Evolutionary conservation across 2,329 filamentous ascomycete genomes (phyloP).

Genomic region (Aspergillus ochraceus): DNA sequence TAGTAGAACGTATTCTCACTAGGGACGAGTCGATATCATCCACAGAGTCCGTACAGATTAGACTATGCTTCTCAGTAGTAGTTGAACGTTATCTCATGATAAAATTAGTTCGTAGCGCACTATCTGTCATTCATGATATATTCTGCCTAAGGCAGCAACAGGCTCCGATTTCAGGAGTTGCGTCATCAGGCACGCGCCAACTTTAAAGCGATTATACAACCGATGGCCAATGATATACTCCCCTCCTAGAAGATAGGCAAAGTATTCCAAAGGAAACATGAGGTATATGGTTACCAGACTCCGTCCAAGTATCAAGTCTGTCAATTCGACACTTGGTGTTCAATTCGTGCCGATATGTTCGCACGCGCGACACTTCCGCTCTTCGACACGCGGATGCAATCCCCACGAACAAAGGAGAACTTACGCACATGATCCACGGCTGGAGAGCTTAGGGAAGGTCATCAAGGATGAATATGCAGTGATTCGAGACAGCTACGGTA

Average conservation of each 20-base stretch:
- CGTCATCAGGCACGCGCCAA: slow-evolving; percentile 6
- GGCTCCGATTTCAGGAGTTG: background rate
- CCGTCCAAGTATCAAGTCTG: background rate
- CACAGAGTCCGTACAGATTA: no score
- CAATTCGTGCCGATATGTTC: background rate
- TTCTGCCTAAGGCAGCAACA: slow-evolving; percentile 9
- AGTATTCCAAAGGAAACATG: slow-evolving; percentile 18
- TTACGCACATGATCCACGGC: slow-evolving; percentile 46
- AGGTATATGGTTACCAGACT: slow-evolving; percentile 12
- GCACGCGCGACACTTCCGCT: slow-evolving; percentile 18
- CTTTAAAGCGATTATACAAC: background rate
- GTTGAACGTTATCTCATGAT: no score
- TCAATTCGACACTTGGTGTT: background rate
- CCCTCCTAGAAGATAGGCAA: background rate
- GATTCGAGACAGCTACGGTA: slow-evolving; percentile 59
- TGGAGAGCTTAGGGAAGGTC: slow-evolving; percentile 52
- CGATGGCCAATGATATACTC: background rate
- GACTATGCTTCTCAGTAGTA: no score
- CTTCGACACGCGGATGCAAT: slow-evolving; percentile 13
- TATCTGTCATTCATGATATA: background rate
- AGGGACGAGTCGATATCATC: no score
- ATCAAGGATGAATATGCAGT: slow-evolving; percentile 64
- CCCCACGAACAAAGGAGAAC: background rate
- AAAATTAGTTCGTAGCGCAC: no score
- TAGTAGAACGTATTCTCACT: no score